phyloP scores from a whole-genome alignment of 2,329 filamentous ascomycete species.

The Colletotrichum sp. region DNA sequence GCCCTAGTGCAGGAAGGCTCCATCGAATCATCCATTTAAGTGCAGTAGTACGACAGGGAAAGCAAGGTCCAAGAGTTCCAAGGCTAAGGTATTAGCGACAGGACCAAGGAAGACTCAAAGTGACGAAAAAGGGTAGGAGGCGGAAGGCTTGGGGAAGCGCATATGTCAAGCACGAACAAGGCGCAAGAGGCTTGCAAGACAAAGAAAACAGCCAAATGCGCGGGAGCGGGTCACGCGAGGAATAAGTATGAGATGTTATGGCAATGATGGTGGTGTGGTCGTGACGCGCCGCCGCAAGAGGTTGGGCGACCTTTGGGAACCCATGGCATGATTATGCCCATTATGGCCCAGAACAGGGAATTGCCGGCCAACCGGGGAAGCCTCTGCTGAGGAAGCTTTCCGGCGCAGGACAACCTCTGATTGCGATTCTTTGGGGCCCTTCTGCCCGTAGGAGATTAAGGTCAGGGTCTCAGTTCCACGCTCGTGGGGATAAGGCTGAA shows the following conservation, averaged over 20 bases:
- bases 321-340: slow-evolving; percentile 16
- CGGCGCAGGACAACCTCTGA: slow-evolving; percentile 5
- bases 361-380: slow-evolving; percentile 3
- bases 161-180: background rate
- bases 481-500: slow-evolving; percentile 1
- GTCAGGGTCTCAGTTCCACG: background rate
- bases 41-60: background rate
- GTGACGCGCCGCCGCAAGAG: slow-evolving; percentile 18
- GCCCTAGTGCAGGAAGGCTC: slow-evolving; percentile 20
- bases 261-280: slow-evolving; percentile 21
- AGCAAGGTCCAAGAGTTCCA: background rate
- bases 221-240: slow-evolving; percentile 13
- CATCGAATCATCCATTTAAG: slow-evolving; percentile 5
- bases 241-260: slow-evolving; percentile 23
- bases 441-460: background rate
- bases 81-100: background rate
- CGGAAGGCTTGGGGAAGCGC: background rate
- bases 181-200: background rate
- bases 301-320: slow-evolving; percentile 20
- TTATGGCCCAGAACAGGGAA: slow-evolving; percentile 10
- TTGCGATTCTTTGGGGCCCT: background rate
- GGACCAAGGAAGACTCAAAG: slow-evolving; percentile 1
- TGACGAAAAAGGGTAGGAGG: slow-evolving; percentile 15
- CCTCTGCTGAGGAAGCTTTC: slow-evolving; percentile 3
- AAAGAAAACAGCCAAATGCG: background rate